A percentile compares a stretch with the other conserved stretches of the same genome.
These are phyloP conservation scores for Plasmodium yoelii DNA, from an alignment of 169 alveolate genomes.

Conservation along the genomic window DNA sequence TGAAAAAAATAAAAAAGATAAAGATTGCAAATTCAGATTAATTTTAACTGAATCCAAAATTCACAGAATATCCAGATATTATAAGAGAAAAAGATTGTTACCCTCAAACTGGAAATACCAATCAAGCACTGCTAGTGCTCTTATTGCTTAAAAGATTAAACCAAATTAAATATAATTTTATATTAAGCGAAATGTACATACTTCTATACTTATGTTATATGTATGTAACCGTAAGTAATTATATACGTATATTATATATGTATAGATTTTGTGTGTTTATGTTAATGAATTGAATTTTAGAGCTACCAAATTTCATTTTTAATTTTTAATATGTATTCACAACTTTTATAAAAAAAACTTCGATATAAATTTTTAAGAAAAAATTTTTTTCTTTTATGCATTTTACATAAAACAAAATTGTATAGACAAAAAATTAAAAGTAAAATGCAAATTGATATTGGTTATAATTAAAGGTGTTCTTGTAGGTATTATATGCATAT, in stretches of 20 bases:
- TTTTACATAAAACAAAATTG: conserved; percentile 8
- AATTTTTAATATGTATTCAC: conserved; percentile 58
- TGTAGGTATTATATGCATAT: conserved; percentile 2
- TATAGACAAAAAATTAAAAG: conserved; percentile 1
- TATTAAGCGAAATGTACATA: background rate
- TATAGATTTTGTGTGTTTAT: background rate
- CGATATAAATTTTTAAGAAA: conserved; percentile 49
- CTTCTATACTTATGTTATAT: background rate
- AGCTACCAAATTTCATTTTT: background rate
- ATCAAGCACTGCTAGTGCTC: conserved; percentile 91
- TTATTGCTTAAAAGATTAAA: conserved; percentile 82
- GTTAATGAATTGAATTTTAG: background rate
- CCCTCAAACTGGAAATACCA: conserved; percentile 99
- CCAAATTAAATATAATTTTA: background rate
- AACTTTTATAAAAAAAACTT: conserved; percentile 24
- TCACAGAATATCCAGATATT: conserved; percentile 99
- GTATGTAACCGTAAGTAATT: background rate
- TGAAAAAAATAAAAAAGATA: conserved; percentile 97
- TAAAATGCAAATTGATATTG: background rate
- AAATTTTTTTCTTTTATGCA: conserved; percentile 2
- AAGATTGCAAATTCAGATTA: conserved; percentile 96
- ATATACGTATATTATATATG: conserved; percentile 6
- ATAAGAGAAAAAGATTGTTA: conserved; percentile 95
- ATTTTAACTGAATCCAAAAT: conserved; percentile 98
- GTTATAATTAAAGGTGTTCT: background rate